Conservation (phyloP, 371 early-diverging fungal genomes). For the Mortierella polycephala region DNA sequence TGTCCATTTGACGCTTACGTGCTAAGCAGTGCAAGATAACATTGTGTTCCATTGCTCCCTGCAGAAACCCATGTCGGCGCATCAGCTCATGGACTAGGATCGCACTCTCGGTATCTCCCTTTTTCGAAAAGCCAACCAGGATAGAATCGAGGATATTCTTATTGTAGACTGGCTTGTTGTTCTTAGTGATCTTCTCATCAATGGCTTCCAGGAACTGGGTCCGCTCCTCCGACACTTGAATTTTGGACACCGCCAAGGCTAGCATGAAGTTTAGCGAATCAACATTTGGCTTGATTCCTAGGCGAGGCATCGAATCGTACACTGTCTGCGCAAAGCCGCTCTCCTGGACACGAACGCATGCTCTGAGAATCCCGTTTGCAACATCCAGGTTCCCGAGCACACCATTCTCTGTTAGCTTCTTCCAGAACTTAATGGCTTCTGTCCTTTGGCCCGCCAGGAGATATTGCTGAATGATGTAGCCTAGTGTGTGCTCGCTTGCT, state of each 20-base stretch:
- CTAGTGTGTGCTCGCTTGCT: conserved; percentile 45
- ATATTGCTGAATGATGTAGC: conserved; percentile 37
- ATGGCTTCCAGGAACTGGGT: conserved; percentile 16
- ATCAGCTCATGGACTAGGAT: conserved; percentile 27
- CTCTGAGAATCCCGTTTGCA: conserved; percentile 39
- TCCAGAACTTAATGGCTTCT: conserved; percentile 20
- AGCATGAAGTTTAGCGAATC: conserved; percentile 46
- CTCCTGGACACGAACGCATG: conserved; percentile 26
- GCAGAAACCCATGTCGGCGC: conserved; percentile 19
- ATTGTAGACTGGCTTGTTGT: conserved; percentile 22
- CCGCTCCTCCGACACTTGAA: conserved; percentile 23
- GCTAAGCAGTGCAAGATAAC: conserved; percentile 38
- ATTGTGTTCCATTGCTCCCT: conserved; percentile 25
- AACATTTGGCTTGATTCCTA: conserved; percentile 24
- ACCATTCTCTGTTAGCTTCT: background rate
- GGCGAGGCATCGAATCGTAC: conserved; percentile 26
- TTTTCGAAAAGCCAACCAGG: conserved; percentile 34
- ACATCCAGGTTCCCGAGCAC: conserved; percentile 20
- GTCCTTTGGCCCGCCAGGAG: conserved; percentile 4
- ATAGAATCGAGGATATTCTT: conserved; percentile 31
- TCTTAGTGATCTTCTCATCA: conserved; percentile 11
- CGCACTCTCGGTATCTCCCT: conserved; percentile 48
- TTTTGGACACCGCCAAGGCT: conserved; percentile 30
- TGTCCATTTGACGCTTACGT: conserved; percentile 19
- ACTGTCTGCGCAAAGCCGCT: conserved; percentile 35